phyloP scores from a whole-genome alignment of 169 alveolate genomes.

The Plasmodium yoelii region DNA sequence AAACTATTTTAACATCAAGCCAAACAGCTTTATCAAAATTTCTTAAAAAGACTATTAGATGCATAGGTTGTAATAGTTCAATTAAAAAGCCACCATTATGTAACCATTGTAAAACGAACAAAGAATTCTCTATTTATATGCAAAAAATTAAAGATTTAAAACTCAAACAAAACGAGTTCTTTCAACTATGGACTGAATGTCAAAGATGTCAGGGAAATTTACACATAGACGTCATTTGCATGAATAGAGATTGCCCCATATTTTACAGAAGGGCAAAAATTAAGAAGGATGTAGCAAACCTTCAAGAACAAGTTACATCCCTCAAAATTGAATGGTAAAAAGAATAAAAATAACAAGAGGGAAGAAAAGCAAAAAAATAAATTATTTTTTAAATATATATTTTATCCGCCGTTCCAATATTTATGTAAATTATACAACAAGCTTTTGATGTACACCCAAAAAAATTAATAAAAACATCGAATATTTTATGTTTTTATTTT shows the following conservation, averaged over 20 bases:
- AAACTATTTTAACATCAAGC: conserved; percentile 77
- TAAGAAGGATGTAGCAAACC: conserved; percentile 89
- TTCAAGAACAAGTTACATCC: conserved; percentile 83
- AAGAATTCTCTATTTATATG: conserved; percentile 80
- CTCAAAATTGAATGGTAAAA: conserved; percentile 70
- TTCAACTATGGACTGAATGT: conserved; percentile 98
- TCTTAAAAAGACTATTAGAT: conserved; percentile 91
- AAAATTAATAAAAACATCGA: too few relatives aligned
- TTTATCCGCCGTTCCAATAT: neutral
- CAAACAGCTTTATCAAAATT: conserved; percentile 93
- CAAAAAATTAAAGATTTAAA: conserved; percentile 90
- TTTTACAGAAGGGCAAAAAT: conserved; percentile 97
- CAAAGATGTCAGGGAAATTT: conserved; percentile 97
- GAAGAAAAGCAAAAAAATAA: neutral
- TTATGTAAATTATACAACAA: too few relatives aligned
- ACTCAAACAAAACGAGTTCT: conserved; percentile 91
- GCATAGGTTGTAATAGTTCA: conserved; percentile 94
- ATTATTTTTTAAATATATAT: neutral
- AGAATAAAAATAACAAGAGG: neutral
- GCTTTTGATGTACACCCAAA: too few relatives aligned
- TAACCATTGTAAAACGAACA: conserved; percentile 81
- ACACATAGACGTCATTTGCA: conserved; percentile 96
- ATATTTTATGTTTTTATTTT: too few relatives aligned
- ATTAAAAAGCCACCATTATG: conserved; percentile 85
- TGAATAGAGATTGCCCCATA: conserved; percentile 98